Evolutionary conservation across 305 asterid species (phyloP).

Genomic region (Fraxinus xanthoxyloides): DNA sequence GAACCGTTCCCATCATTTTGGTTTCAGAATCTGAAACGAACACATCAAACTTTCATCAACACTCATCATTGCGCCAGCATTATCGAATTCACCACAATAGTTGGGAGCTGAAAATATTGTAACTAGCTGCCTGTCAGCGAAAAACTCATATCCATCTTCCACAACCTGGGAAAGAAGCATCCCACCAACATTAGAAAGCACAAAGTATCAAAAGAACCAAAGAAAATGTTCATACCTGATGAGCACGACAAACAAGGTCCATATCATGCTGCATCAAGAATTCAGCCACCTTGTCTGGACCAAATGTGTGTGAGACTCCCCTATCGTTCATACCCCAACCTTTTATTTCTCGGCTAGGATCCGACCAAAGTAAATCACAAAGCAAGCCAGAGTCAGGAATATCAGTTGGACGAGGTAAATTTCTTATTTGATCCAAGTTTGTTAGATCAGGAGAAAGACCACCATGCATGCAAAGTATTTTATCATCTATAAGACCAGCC

Average conservation of each 20-base stretch:
- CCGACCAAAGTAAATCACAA: slow-evolving; percentile 82
- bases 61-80: slow-evolving; percentile 84
- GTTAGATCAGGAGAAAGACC: slow-evolving; percentile 86
- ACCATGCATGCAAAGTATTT: slow-evolving; percentile 82
- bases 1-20: slow-evolving; percentile 51
- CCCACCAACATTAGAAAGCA: neutral
- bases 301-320: slow-evolving; percentile 75
- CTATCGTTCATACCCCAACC: slow-evolving; percentile 89
- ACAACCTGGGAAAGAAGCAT: slow-evolving; percentile 53
- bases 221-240: slow-evolving; percentile 46
- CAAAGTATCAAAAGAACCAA: neutral
- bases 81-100: slow-evolving; percentile 74
- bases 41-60: slow-evolving; percentile 81
- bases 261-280: slow-evolving; percentile 68
- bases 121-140: slow-evolving; percentile 71
- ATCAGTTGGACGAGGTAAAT: slow-evolving; percentile 67
- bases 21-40: slow-evolving; percentile 76
- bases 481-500: slow-evolving; percentile 79
- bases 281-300: slow-evolving; percentile 75
- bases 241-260: slow-evolving; percentile 85
- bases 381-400: slow-evolving; percentile 77
- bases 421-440: slow-evolving; percentile 63
- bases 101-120: slow-evolving; percentile 76
- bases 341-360: slow-evolving; percentile 66
- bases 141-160: slow-evolving; percentile 82